Evolutionary conservation across 2,329 filamentous ascomycete species (phyloP), one percentile per base, ranked within the genome.

Genomic region (Herpomyces periplanetae): DNA sequence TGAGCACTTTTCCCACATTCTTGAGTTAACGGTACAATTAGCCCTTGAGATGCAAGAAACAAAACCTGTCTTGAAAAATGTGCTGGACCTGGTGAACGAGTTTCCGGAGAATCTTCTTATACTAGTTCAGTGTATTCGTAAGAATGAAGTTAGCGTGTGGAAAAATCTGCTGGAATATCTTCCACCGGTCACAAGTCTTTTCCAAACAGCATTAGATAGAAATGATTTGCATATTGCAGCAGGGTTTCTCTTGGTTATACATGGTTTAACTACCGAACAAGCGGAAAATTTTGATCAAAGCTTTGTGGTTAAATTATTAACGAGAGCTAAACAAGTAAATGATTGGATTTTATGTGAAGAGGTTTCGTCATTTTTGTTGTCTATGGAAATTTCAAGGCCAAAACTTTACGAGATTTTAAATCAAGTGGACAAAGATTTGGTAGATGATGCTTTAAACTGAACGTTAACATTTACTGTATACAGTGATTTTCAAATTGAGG

Each of bases 301-400:
- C 9, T 60, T 57, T 7, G 59, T 71, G 9, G 63, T 87, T 3
- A 53, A 71, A 6, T 43, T 96, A 10, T 49, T 96, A 22, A 56
- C 55, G 13, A 48, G 65, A 18, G 80, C 75, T 1, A 75, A 73
- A 30, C 48, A 56, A 13, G 69, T 73, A 35, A 57, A 59, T 18
- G 75, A 91, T 32, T 96, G 73, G 71, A 73, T 91, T 29, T 42
- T 96, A 11, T 91, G 80, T 40, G 80, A 71, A 30, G 80, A 96
- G 36, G 47, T 96, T 11, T 73, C 80, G 5, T 49, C 75, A n/a
- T 96, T 96, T 38, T 42, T 96, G 22, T 71, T 84, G 17, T 75
- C 75, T 3, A 56, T 96, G 30, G 80, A 96, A n/a, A n/a, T n/a
- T n/a, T n/a, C n/a, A n/a, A n/a, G n/a, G n/a, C n/a, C n/a, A n/a